Conservation (phyloP, 75 land plant species). For the Gnetum montanum region DNA sequence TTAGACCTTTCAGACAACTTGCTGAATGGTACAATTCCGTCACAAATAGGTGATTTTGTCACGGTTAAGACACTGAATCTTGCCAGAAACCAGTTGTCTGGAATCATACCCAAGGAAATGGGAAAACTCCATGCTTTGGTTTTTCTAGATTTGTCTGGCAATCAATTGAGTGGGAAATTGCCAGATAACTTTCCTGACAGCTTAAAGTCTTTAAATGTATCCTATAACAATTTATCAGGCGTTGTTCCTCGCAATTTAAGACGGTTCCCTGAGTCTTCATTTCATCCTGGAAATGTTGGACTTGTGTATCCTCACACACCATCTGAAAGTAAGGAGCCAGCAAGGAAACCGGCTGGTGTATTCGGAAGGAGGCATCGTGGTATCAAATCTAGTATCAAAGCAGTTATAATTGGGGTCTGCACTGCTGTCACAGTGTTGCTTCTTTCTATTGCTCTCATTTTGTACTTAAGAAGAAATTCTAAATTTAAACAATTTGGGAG, state of each 20-base stretch:
- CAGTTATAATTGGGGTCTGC: slow-evolving; percentile 43
- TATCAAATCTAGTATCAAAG: slow-evolving; percentile 22
- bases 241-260: slow-evolving; percentile 45
- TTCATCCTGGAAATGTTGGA: slow-evolving; percentile 68
- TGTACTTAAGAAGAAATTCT: slow-evolving; percentile 25
- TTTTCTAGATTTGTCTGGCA: slow-evolving; percentile 51
- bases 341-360: not conserved
- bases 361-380: slow-evolving; percentile 9
- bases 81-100: slow-evolving; percentile 27
- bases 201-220: slow-evolving; percentile 39
- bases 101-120: slow-evolving; percentile 25
- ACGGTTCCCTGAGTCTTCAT: slow-evolving; percentile 60
- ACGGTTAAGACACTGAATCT: slow-evolving; percentile 28
- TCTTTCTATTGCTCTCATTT: slow-evolving; percentile 19
- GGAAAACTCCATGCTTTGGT: slow-evolving; percentile 25
- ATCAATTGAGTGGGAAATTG: slow-evolving; percentile 50
- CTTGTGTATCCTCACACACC: slow-evolving; percentile 18
- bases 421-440: slow-evolving; percentile 27
- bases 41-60: slow-evolving; percentile 18
- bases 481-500: not conserved
- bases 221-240: slow-evolving; percentile 77
- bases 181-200: slow-evolving; percentile 45
- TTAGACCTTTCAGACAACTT: slow-evolving; percentile 65
- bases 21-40: slow-evolving; percentile 46
- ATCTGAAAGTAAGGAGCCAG: not conserved